Evolutionary conservation across 78 protist species (phyloP).

Genomic region (Dictyostelium brefeldianum): DNA sequence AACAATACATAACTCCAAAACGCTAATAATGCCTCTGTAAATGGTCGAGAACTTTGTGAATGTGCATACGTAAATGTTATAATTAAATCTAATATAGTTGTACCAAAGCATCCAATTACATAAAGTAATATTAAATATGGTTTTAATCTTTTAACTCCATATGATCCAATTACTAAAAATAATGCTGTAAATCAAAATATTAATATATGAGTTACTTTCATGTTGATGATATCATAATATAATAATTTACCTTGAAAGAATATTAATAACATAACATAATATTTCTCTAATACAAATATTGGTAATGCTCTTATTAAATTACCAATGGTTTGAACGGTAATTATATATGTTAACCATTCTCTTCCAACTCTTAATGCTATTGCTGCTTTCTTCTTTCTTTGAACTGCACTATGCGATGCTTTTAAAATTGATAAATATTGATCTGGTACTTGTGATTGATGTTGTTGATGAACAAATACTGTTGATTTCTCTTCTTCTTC

Average conservation of each 20-base stretch:
- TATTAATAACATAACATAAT: conserved; percentile 76
- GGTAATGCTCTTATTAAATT: conserved; percentile 66
- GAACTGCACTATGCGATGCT: conserved; percentile 41
- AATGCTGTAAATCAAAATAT: conserved; percentile 29
- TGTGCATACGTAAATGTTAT: conserved; percentile 70
- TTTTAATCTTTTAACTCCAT: conserved; percentile 74
- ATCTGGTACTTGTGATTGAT: conserved; percentile 53
- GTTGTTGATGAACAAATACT: conserved; percentile 63
- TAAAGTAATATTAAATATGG: conserved; percentile 64
- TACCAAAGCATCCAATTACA: conserved; percentile 68
- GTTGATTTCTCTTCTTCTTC: neutral
- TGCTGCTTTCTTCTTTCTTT: conserved; percentile 41
- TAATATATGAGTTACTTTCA: neutral
- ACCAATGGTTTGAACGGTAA: conserved; percentile 55
- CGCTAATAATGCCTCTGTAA: conserved; percentile 42
- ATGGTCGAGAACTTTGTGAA: conserved; percentile 9
- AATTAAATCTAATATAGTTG: conserved; percentile 63
- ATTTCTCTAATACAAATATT: conserved; percentile 69
- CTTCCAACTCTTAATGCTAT: conserved; percentile 51
- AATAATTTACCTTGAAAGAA: conserved; percentile 62
- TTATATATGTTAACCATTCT: conserved; percentile 50
- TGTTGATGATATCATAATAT: too few species aligned
- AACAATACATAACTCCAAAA: conserved; percentile 67
- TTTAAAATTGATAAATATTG: conserved; percentile 41
- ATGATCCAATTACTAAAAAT: conserved; percentile 74